Conservation (phyloP, 1,284 basidiomycete species). For the Trichosporon inkin region DNA sequence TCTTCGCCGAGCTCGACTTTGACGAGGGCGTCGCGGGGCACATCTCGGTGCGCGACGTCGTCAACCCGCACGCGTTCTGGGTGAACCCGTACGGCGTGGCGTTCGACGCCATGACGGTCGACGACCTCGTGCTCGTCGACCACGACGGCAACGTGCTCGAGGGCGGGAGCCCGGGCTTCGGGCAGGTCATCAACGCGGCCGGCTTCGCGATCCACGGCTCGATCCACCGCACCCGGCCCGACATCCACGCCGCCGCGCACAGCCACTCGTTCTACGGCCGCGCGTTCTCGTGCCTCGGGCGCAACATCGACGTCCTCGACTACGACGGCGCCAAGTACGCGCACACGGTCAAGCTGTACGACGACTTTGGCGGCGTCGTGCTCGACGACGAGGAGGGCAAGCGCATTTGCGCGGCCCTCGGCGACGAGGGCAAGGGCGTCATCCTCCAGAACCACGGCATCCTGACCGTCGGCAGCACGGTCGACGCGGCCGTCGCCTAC, state of each 20-base stretch:
- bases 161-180: conserved; percentile 43
- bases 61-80: conserved; percentile 53
- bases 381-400: conserved; percentile 47
- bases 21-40: conserved; percentile 63
- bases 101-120: conserved; percentile 54
- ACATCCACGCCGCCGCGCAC: conserved; percentile 63
- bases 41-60: conserved; percentile 59
- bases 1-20: conserved; percentile 56
- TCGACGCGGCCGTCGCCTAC: conserved; percentile 33
- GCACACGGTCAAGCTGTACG: conserved; percentile 38
- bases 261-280: conserved; percentile 62
- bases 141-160: conserved; percentile 55
- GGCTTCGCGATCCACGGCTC: conserved; percentile 59
- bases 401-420: conserved; percentile 47
- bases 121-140: conserved; percentile 55
- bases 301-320: conserved; percentile 58
- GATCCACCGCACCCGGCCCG: conserved; percentile 59
- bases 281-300: conserved; percentile 60
- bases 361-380: conserved; percentile 49
- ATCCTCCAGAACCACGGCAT: conserved; percentile 48
- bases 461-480: conserved; percentile 23
- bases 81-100: conserved; percentile 54
- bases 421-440: conserved; percentile 40
- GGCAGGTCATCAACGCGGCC: conserved; percentile 50
- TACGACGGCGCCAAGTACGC: conserved; percentile 46